Conservation (phyloP, 2,329 filamentous ascomycete genomes). For the Penicillium frequentans region DNA sequence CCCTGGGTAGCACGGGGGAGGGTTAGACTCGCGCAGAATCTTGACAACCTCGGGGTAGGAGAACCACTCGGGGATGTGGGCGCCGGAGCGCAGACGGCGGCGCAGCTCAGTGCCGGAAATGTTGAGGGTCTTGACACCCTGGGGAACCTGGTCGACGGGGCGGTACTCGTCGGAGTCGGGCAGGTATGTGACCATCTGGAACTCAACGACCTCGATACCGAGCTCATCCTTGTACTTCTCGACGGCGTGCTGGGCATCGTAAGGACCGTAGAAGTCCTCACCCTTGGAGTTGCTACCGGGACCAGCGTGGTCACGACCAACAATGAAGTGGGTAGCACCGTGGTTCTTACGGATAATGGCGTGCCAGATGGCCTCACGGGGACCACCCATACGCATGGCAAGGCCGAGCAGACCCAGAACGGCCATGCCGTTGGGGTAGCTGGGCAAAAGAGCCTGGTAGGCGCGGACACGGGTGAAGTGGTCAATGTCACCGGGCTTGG, state of each 20-base stretch:
- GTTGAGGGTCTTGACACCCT: slow-evolving; percentile 81
- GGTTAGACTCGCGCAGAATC: slow-evolving; percentile 95
- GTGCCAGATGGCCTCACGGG: slow-evolving; percentile 98
- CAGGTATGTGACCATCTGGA: slow-evolving; percentile 99
- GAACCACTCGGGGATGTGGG: slow-evolving; percentile 98
- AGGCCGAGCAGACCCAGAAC: slow-evolving; percentile 91
- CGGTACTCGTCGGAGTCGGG: slow-evolving; percentile 96
- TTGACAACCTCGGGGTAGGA: slow-evolving; percentile 98
- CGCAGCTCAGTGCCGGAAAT: slow-evolving; percentile 90
- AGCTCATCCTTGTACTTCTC: slow-evolving; percentile 97
- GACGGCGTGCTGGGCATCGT: slow-evolving; percentile 93
- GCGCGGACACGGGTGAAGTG: slow-evolving; percentile 99
- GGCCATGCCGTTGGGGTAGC: slow-evolving; percentile 99
- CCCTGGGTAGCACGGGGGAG: slow-evolving; percentile 83
- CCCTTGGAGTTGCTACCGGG: slow-evolving; percentile 98
- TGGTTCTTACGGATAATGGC: slow-evolving; percentile 99
- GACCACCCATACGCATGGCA: slow-evolving; percentile 98
- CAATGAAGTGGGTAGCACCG: slow-evolving; percentile 98
- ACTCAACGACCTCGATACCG: slow-evolving; percentile 97
- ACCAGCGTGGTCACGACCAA: slow-evolving; percentile 95
- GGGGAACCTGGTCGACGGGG: slow-evolving; percentile 84
- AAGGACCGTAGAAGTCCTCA: slow-evolving; percentile 95
- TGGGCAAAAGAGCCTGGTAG: slow-evolving; percentile 92
- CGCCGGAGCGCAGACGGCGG: slow-evolving; percentile 82
- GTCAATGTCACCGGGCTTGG: slow-evolving; percentile 98